Evolutionary conservation across 495 filamentous ascomycete species (phyloP), one percentile per base, ranked within the genome.

Genomic region (Hyaloscypha hepaticicola): DNA sequence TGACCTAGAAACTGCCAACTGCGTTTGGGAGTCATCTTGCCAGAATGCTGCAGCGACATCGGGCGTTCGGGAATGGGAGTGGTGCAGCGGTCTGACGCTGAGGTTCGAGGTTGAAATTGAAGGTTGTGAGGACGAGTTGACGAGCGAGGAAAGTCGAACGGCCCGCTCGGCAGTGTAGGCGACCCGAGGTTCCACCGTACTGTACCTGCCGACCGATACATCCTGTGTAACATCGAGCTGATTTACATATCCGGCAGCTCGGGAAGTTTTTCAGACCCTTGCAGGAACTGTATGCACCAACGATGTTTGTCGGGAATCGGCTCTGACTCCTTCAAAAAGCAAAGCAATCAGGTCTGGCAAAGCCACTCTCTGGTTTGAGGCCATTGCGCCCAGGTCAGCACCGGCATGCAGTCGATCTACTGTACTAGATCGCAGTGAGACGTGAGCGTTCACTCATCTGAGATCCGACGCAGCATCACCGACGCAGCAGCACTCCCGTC

Each of bases 221-320:
- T 45, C 38, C 31, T 34, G 38, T 45, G 38, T 45, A 45, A 45
- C 38, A 19, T 16, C 6, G 38, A 53, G 26, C 11, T 25, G 26
- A 6, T 51, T 53, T 53, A 27, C 45, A 49, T n/a, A 27, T 61
- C 58, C 45, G 59, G 59, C 26, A 33, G 34, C 26, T 52, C 59
- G 59, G 59, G 53, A 61, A 21, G 0, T 27, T 21, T 50, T 48
- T 27, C 7, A 8, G n/a, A 61, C 22, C 59, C 59, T 12, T 60
- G 34, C 24, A 8, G 12, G 16, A 19, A 16, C 6, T n/a, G 38
- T 45, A 45, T 45, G 38, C 38, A 45, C 38, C 25, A 28, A 27
- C 34, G 38, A 60, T 14, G 26, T 60, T 28, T 24, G 8, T 48
- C 58, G 58, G 58, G 48, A 28, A n/a, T 56, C 53, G 19, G 26